Evolutionary conservation across 495 filamentous ascomycete genomes (phyloP).

Genomic region (Melanomma pulvis-pyrius): DNA sequence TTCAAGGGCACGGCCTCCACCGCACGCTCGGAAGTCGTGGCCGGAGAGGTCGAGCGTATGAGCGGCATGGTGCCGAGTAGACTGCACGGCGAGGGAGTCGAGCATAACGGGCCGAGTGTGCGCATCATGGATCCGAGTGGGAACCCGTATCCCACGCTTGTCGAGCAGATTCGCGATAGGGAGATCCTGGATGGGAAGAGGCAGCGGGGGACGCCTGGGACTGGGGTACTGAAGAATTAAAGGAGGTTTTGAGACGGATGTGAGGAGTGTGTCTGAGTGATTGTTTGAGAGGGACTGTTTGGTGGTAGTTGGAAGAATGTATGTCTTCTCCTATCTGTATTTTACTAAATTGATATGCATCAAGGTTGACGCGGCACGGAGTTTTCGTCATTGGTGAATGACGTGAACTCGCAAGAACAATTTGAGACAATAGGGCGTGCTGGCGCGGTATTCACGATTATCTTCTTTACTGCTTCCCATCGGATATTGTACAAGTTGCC

Average conservation of each 20-base stretch:
- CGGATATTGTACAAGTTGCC: no score
- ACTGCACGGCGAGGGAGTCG: neutral
- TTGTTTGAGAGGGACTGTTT: no score
- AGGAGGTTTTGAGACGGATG: neutral
- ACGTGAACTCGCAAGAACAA: no score
- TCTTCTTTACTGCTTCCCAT: no score
- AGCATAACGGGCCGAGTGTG: neutral
- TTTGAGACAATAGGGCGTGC: no score
- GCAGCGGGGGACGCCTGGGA: neutral
- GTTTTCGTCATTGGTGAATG: no score
- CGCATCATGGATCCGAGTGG: neutral
- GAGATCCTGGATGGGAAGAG: constrained; percentile 13
- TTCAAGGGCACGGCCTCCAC: neutral
- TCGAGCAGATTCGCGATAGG: constrained; percentile 1
- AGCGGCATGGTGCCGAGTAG: constrained; percentile 11
- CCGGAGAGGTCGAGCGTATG: constrained; percentile 2
- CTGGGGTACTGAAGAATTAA: neutral
- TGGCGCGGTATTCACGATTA: no score
- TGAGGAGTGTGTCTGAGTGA: no score
- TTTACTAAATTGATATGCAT: no score
- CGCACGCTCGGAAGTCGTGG: neutral
- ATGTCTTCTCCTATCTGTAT: no score
- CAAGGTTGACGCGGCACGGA: no score
- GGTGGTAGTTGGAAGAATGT: no score
- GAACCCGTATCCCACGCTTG: neutral